A percentile compares a stretch with the other conserved stretches of the same genome.
phyloP scores from a whole-genome alignment of 495 filamentous ascomycete species.

The Daldinia loculata region DNA sequence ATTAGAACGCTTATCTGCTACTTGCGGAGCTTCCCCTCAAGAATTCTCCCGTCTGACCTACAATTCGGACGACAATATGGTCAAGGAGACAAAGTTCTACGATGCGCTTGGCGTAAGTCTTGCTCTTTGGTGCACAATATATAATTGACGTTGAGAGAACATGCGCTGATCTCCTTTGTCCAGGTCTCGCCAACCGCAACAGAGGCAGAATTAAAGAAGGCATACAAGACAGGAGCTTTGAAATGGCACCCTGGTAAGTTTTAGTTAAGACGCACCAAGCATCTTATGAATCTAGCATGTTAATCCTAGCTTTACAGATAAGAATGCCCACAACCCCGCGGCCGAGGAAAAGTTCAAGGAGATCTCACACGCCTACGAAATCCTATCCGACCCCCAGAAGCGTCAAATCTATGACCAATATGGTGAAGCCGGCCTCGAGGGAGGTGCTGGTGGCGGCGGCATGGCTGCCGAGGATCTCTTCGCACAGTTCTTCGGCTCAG shows the following conservation, averaged over 20 bases:
- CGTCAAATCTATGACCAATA: constrained; percentile 93
- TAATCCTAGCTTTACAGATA: constrained; percentile 68
- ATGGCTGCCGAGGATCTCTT: constrained; percentile 98
- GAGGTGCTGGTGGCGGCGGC: constrained; percentile 80
- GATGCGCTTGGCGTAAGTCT: constrained; percentile 82
- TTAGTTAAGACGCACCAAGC: neutral
- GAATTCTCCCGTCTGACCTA: constrained; percentile 9
- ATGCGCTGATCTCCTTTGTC: constrained; percentile 43
- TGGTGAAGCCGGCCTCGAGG: constrained; percentile 94
- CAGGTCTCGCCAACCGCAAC: constrained; percentile 76
- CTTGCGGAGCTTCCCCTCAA: constrained; percentile 8
- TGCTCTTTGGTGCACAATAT: neutral
- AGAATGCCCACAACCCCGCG: constrained; percentile 92
- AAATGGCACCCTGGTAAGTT: constrained; percentile 88
- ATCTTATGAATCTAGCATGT: constrained; percentile 6
- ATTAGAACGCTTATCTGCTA: neutral
- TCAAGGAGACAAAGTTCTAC: constrained; percentile 89
- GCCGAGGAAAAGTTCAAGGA: constrained; percentile 99
- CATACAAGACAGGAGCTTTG: constrained; percentile 88
- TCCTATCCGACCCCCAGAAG: constrained; percentile 90
- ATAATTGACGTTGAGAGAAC: neutral
- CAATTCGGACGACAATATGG: constrained; percentile 69
- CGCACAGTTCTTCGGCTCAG: constrained; percentile 93
- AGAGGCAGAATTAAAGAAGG: constrained; percentile 84
- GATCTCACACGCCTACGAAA: constrained; percentile 92